Conservation (phyloP, 2,329 filamentous ascomycete species). For the Ophioceras dolichostomum region DNA sequence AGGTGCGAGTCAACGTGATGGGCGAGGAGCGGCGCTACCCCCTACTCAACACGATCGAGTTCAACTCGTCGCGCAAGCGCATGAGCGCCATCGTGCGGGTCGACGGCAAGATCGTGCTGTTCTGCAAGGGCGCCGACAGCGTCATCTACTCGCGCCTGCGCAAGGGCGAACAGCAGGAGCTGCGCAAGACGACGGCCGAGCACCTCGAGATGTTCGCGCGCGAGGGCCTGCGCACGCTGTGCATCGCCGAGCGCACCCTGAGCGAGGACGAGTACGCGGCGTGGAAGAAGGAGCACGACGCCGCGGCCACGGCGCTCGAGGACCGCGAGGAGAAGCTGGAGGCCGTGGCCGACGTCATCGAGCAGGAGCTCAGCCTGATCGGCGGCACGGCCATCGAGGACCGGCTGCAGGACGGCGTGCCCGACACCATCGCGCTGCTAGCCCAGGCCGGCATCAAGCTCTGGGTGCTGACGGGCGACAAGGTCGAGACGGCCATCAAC, state of each 20-base stretch:
- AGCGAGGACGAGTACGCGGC: conserved; percentile 69
- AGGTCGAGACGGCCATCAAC: conserved; percentile 98
- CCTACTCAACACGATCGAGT: conserved; percentile 90
- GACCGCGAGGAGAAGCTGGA: conserved; percentile 91
- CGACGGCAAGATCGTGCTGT: conserved; percentile 85
- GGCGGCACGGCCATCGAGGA: conserved; percentile 97
- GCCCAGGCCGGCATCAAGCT: conserved; percentile 93
- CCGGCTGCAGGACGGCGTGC: conserved; percentile 89
- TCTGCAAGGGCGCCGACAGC: conserved; percentile 96
- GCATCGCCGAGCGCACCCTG: conserved; percentile 75
- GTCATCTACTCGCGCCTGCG: conserved; percentile 90
- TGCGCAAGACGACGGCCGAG: conserved; percentile 74
- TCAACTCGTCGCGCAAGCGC: conserved; percentile 91
- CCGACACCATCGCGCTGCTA: conserved; percentile 85
- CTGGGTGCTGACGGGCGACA: conserved; percentile 97
- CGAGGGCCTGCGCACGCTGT: conserved; percentile 88
- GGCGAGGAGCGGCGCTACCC: conserved; percentile 77
- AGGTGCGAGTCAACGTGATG: conserved; percentile 75
- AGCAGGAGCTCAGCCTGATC: conserved; percentile 75
- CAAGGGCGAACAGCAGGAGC: conserved; percentile 72
- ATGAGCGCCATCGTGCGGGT: conserved; percentile 97
- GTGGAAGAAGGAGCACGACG: conserved; percentile 81
- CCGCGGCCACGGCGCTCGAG: conserved; percentile 71
- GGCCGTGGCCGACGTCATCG: conserved; percentile 77
- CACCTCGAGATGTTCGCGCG: conserved; percentile 95